Conservation (phyloP, 768 basidiomycete species). For the Tulasnella sp. region DNA sequence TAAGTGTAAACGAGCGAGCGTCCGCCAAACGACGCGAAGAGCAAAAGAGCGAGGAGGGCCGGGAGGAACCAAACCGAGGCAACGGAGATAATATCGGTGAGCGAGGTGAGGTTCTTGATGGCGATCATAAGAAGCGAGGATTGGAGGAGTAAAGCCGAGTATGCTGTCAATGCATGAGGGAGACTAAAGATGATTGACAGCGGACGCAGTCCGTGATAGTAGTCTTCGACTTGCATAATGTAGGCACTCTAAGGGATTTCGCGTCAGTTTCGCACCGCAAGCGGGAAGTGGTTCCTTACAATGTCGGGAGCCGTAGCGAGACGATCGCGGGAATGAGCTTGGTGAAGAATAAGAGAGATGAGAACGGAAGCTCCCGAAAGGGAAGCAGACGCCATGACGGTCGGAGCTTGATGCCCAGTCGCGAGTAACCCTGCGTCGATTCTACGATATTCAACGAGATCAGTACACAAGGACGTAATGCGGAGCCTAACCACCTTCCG, state of each 20-base stretch:
- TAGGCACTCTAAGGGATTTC: background rate
- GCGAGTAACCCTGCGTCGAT: background rate
- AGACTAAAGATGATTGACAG: conserved; percentile 2
- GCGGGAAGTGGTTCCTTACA: background rate
- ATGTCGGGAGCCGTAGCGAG: conserved; percentile 3
- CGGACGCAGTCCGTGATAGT: conserved; percentile 6
- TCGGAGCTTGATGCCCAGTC: background rate
- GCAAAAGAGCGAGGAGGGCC: background rate
- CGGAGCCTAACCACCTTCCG: background rate
- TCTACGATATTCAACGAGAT: background rate
- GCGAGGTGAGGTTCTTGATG: background rate
- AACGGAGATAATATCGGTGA: background rate
- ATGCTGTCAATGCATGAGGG: conserved; percentile 5
- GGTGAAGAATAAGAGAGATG: background rate
- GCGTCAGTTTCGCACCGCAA: background rate
- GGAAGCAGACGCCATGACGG: background rate
- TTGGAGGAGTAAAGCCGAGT: background rate
- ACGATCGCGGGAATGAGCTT: background rate
- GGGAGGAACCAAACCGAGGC: background rate
- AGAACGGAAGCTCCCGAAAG: background rate
- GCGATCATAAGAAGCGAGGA: background rate
- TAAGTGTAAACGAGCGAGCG: background rate
- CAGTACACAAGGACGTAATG: background rate
- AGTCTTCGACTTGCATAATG: conserved; percentile 8
- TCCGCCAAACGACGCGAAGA: background rate